Evolutionary conservation across 371 early-diverging fungal species (phyloP), one percentile per base, ranked within the genome.

Genomic region (Mucor sp.): DNA sequence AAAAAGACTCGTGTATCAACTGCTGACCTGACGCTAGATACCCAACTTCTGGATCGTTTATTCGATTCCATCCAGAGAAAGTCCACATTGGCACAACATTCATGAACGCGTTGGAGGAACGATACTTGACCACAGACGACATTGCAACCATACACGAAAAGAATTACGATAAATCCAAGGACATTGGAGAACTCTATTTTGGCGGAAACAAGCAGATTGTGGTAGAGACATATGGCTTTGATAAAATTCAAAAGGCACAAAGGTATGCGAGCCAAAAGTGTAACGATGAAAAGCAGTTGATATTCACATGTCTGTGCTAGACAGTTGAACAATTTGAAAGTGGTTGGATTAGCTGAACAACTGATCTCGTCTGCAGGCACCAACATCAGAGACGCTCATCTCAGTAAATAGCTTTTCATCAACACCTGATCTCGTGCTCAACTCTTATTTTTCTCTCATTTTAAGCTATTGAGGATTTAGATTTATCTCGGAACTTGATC

Each of bases 191-290:
- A 3, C 28, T 86, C 2, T 74, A 77, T 65, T 77, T 79, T 65
- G 87, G 83, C 41, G 84, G 81, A 62, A 80, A 83, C 58, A 79
- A 70, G 39, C 78, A 83, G 11, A 80, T 91, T 55, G 74, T 81
- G 8, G 89, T 95, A 5, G 94, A 95, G 60, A 88, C 90, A 0
- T 89, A 91, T 23, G 95, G 95, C 1, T 92, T 92, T 79, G 92
- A 92, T 28, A 91, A 92, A 66, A 78, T 94, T 47, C 76, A 83
- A 43, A 74, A 82, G 6, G 81, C 81, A 65, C 85, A 86, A 63
- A 72, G 78, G 88, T 79, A 69, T 67, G 50, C n/a, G 21, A 56
- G 12, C 37, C 62, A 27, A 19, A 23, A 37, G 14, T 32, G 27
- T 21, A 55, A 27, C 53, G 3, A 28, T 30, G 32, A 56, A n/a